Evolutionary conservation across 2,329 filamentous ascomycete genomes (phyloP).

Genomic region (Colletotrichum sp.): DNA sequence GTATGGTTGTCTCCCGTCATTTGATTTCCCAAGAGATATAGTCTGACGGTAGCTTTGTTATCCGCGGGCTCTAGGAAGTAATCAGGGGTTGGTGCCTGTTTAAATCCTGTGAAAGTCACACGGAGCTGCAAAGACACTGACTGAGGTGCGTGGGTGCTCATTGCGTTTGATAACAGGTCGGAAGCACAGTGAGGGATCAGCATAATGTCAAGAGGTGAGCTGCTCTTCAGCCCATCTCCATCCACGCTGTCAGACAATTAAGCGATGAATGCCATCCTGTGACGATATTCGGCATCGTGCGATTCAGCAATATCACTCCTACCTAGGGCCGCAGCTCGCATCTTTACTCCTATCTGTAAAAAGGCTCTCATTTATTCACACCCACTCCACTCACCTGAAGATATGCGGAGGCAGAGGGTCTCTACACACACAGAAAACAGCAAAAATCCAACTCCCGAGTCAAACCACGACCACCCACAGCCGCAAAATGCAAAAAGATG

Average conservation of each 20-base stretch:
- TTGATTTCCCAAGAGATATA: background rate
- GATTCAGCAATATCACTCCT: background rate
- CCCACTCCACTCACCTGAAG: background rate
- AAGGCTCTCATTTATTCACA: background rate
- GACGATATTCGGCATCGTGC: background rate
- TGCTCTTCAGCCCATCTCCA: background rate
- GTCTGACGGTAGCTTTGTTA: background rate
- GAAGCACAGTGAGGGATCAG: background rate
- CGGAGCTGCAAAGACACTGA: background rate
- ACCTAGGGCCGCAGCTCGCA: background rate
- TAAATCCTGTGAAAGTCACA: background rate
- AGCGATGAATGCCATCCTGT: background rate
- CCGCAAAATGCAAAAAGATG: background rate
- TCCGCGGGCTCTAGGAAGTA: background rate
- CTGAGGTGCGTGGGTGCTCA: background rate
- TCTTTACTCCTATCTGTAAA: accelerated
- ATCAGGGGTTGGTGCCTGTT: accelerated
- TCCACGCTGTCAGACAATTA: background rate
- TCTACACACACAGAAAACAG: background rate
- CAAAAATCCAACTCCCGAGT: accelerated
- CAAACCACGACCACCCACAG: accelerated
- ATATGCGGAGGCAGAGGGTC: background rate
- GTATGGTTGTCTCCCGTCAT: background rate
- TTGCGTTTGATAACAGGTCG: background rate
- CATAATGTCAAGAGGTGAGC: background rate